Conservation (phyloP, 257 asterid species). For the Hygrophila difformis region DNA sequence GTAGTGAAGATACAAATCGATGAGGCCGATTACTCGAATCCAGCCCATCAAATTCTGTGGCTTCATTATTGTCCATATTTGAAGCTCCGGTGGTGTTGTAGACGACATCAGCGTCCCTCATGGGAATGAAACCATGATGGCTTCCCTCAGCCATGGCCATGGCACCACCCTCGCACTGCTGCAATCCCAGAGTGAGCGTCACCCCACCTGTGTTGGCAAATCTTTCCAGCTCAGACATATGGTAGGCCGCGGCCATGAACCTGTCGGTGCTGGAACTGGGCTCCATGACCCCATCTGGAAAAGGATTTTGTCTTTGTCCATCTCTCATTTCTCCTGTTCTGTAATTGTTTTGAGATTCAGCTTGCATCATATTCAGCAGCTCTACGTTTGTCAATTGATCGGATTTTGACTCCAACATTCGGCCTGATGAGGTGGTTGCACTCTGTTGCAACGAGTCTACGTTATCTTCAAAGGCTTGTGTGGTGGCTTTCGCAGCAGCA, state of each 20-base stretch:
- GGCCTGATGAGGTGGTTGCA: slow-evolving; percentile 32
- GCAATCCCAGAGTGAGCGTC: slow-evolving; percentile 68
- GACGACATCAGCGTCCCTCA: slow-evolving; percentile 36
- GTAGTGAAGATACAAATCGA: slow-evolving; percentile 35
- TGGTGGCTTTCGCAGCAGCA: slow-evolving; percentile 17
- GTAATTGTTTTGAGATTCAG: slow-evolving; percentile 19
- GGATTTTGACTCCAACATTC: slow-evolving; percentile 27
- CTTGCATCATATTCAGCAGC: slow-evolving; percentile 10
- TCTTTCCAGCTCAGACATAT: slow-evolving; percentile 50
- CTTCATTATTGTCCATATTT: slow-evolving; percentile 36
- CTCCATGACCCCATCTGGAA: slow-evolving; percentile 18
- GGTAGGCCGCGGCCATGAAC: slow-evolving; percentile 17
- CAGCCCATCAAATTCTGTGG: slow-evolving; percentile 42
- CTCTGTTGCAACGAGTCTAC: slow-evolving; percentile 34
- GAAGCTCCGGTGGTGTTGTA: slow-evolving; percentile 26
- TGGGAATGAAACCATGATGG: slow-evolving; percentile 31
- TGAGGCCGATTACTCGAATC: slow-evolving; percentile 43
- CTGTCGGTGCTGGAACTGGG: no score
- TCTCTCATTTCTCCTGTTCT: slow-evolving; percentile 22
- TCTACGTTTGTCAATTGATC: slow-evolving; percentile 36
- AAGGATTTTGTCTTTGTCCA: slow-evolving; percentile 15
- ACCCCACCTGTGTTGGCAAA: slow-evolving; percentile 46
- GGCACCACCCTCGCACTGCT: slow-evolving; percentile 51
- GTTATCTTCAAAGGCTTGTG: slow-evolving; percentile 31
- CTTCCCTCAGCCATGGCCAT: slow-evolving; percentile 30